Percentiles rank a stretch among this genome's conserved stretches.
phyloP scores from a whole-genome alignment of 768 basidiomycete species.

The Trametopsis cervina region DNA sequence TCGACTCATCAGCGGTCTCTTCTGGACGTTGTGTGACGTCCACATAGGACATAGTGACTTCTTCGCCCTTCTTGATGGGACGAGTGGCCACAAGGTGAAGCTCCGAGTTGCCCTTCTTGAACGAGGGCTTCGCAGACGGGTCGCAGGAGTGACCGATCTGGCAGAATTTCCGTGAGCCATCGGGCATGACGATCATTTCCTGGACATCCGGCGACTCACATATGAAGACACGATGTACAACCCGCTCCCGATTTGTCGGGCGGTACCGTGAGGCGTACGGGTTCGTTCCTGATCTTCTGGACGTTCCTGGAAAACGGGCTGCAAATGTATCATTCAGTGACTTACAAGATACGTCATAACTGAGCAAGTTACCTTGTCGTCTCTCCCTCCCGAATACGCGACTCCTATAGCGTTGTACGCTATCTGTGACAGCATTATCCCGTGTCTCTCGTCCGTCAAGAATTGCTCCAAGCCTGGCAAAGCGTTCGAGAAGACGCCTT shows the following conservation, averaged over 20 bases:
- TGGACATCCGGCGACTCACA: conserved; percentile 26
- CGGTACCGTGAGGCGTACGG: conserved; percentile 70
- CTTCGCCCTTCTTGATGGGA: conserved; percentile 68
- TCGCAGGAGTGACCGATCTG: conserved; percentile 68
- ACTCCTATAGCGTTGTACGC: conserved; percentile 75
- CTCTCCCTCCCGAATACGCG: conserved; percentile 55
- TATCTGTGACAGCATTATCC: conserved; percentile 60
- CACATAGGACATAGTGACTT: conserved; percentile 70
- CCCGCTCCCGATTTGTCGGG: conserved; percentile 68
- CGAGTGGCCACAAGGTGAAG: conserved; percentile 62
- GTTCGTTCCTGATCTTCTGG: conserved; percentile 72
- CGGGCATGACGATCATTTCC: neutral
- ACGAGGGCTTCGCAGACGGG: conserved; percentile 60
- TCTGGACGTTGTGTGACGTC: conserved; percentile 51
- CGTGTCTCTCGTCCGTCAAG: conserved; percentile 55
- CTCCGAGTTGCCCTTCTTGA: conserved; percentile 59
- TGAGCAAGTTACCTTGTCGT: conserved; percentile 61
- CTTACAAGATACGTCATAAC: conserved; percentile 2
- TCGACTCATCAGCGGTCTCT: conserved; percentile 48
- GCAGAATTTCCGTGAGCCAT: neutral
- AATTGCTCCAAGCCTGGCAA: conserved; percentile 71
- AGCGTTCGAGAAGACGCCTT: conserved; percentile 48
- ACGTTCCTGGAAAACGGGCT: conserved; percentile 48
- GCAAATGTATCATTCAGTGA: neutral
- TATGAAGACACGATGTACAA: conserved; percentile 76